These are phyloP conservation scores for Erucastrum elatum DNA, from an alignment of 345 rosid species.

Conservation along the genomic window DNA sequence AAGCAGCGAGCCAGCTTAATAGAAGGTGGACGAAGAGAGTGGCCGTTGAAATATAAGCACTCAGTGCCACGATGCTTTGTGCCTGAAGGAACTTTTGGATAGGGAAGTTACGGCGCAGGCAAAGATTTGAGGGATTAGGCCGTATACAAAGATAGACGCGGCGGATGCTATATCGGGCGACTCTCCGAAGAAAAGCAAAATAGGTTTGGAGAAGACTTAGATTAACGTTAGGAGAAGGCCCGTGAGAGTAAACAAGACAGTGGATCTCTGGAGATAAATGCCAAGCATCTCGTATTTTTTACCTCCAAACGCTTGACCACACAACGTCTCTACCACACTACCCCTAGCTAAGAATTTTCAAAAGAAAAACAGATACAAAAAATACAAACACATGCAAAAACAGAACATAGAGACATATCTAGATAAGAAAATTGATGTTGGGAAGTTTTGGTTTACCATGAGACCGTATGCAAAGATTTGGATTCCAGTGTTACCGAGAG, in stretches of 20 bases:
- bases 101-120: constrained; percentile 64
- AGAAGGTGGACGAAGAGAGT: constrained; percentile 45
- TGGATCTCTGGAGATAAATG: constrained; percentile 59
- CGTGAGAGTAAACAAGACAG: constrained; percentile 51
- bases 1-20: constrained; percentile 49
- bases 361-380: background rate
- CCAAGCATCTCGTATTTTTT: constrained; percentile 55
- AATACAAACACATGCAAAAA: background rate
- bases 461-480: constrained; percentile 49
- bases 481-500: constrained; percentile 67
- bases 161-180: constrained; percentile 56
- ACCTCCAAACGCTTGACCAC: constrained; percentile 77
- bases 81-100: constrained; percentile 64
- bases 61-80: constrained; percentile 61
- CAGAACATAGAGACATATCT: background rate
- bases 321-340: constrained; percentile 70
- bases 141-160: constrained; percentile 55
- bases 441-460: constrained; percentile 20
- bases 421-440: background rate
- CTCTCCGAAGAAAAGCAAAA: constrained; percentile 53
- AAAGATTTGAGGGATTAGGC: constrained; percentile 63
- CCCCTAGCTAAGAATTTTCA: constrained; percentile 45
- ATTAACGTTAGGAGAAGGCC: constrained; percentile 47
- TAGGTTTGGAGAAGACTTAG: constrained; percentile 50
- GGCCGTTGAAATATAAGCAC: constrained; percentile 53